Conservation (phyloP, 805 yeast species). For the Ogataea allantospora region DNA sequence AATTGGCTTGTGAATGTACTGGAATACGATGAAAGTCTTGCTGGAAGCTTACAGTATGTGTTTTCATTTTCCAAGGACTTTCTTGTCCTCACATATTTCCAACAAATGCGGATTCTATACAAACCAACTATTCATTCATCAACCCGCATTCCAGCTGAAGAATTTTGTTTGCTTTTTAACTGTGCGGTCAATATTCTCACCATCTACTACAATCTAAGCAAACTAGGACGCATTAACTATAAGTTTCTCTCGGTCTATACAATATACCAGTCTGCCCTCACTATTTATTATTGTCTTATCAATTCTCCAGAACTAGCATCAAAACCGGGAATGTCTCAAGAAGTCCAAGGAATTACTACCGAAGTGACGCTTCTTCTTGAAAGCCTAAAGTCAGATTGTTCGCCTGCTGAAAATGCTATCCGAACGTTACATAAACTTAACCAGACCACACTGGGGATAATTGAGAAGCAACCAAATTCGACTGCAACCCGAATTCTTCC, state of each 20-base stretch:
- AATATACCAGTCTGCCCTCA: conserved; percentile 22
- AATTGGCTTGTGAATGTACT: conserved; percentile 13
- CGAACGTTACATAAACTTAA: conserved; percentile 7
- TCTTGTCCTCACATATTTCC: conserved; percentile 21
- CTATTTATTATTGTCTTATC: conserved; percentile 19
- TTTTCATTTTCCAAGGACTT: conserved; percentile 13
- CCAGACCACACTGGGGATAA: conserved; percentile 7
- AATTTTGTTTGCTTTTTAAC: conserved; percentile 14
- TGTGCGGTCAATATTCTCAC: conserved; percentile 14
- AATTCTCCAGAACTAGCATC: conserved; percentile 17
- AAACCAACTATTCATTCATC: conserved; percentile 14
- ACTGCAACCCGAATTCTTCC: not conserved
- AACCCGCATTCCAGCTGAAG: conserved; percentile 3
- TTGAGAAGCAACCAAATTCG: not conserved
- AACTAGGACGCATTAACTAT: conserved; percentile 18
- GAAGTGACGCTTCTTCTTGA: conserved; percentile 8
- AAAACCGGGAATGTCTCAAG: conserved; percentile 5
- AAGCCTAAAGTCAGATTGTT: conserved; percentile 17
- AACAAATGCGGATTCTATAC: conserved; percentile 18
- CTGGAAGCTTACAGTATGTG: not conserved
- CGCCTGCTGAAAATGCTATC: conserved; percentile 21
- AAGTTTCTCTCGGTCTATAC: conserved; percentile 24
- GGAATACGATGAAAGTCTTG: not conserved
- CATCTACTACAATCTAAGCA: conserved; percentile 14
- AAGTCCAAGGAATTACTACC: conserved; percentile 8